phyloP scores from a whole-genome alignment of 1,284 basidiomycete species.

The Xerocomus nothofagi region DNA sequence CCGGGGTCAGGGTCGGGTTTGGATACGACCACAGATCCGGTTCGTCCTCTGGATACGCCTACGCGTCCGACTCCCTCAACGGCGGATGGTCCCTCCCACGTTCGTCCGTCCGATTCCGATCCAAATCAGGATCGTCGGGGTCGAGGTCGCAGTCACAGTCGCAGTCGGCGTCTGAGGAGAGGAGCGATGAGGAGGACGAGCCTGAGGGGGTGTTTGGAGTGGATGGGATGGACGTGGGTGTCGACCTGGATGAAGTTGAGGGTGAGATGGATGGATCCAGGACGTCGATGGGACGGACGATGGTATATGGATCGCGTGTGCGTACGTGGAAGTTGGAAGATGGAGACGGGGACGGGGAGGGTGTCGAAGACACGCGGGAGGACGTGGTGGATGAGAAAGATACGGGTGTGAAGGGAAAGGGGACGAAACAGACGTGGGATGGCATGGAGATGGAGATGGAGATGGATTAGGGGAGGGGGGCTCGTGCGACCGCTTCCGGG shows the following conservation, averaged over 20 bases:
- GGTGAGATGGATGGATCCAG: neutral
- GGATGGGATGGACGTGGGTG: constrained; percentile 34
- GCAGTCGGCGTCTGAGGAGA: constrained; percentile 39
- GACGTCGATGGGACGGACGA: neutral
- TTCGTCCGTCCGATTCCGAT: constrained; percentile 53
- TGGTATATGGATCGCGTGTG: constrained; percentile 1
- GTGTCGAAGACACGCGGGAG: constrained; percentile 35
- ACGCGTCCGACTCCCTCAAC: constrained; percentile 26
- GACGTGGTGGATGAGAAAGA: constrained; percentile 26
- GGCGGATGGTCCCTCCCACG: constrained; percentile 52
- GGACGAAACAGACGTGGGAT: constrained; percentile 53
- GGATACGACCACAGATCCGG: neutral
- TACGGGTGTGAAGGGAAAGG: constrained; percentile 47
- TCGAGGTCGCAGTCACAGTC: constrained; percentile 40
- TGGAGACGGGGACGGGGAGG: constrained; percentile 26
- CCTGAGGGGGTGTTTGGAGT: constrained; percentile 9
- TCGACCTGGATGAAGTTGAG: constrained; percentile 5
- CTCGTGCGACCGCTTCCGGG: too few relatives aligned
- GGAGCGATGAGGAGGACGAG: constrained; percentile 37
- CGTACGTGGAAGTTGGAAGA: constrained; percentile 30
- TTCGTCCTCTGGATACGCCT: neutral
- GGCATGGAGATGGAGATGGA: constrained; percentile 71
- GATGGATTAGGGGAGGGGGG: constrained; percentile 30
- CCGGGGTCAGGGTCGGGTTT: neutral
- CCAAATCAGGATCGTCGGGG: constrained; percentile 34